These are phyloP conservation scores for Carpinus viminea DNA, from an alignment of 306 rosid genomes.

Conservation along the genomic window DNA sequence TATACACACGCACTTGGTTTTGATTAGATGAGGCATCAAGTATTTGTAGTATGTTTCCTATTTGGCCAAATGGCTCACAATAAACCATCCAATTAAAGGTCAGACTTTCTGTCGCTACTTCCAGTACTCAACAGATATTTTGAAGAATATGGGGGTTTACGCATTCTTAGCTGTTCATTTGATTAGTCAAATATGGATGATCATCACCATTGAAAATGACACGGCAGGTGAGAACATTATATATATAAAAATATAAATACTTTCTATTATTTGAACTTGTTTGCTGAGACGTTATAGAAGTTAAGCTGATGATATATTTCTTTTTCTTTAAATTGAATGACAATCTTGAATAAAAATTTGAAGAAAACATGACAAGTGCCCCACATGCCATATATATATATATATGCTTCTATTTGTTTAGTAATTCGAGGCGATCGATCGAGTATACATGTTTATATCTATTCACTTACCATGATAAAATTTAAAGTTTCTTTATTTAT, in stretches of 20 bases:
- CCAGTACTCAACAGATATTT: not conserved
- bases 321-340: conserved; percentile 18
- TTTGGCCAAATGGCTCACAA: not conserved
- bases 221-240: conserved; percentile 14
- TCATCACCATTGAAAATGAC: conserved; percentile 23
- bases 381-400: conserved; percentile 16
- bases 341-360: conserved; percentile 32
- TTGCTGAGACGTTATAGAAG: conserved; percentile 17
- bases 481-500: not conserved
- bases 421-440: conserved; percentile 21
- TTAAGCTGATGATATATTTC: conserved; percentile 18
- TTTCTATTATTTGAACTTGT: conserved; percentile 9
- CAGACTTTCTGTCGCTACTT: not conserved
- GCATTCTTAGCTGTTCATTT: not conserved
- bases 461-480: conserved; percentile 19
- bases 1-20: not conserved
- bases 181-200: conserved; percentile 25
- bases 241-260: not conserved
- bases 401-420: conserved; percentile 17
- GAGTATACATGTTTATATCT: conserved; percentile 37
- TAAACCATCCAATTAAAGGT: not conserved
- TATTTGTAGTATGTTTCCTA: not conserved
- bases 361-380: conserved; percentile 26
- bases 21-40: not conserved
- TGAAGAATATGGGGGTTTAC: conserved; percentile 7